These are phyloP conservation scores for Malassezia psittaci DNA, from an alignment of 1,284 basidiomycete genomes.

Conservation along the genomic window DNA sequence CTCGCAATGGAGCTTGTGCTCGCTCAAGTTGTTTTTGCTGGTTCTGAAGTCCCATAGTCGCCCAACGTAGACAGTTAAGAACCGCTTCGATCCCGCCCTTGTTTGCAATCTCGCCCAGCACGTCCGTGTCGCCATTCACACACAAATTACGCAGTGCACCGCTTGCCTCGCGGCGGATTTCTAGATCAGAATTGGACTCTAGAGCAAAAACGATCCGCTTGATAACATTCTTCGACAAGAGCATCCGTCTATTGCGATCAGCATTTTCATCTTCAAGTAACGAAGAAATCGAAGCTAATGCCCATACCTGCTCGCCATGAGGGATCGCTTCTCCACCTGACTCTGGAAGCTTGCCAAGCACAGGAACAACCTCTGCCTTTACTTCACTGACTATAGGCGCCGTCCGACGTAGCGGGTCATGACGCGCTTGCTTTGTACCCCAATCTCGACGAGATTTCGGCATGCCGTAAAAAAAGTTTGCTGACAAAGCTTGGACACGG, in stretches of 20 bases:
- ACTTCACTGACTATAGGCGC: neutral
- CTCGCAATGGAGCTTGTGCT: conserved; percentile 12
- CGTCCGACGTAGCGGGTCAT: conserved; percentile 9
- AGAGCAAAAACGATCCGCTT: conserved; percentile 33
- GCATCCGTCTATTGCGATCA: conserved; percentile 17
- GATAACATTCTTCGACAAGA: conserved; percentile 28
- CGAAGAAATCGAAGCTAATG: conserved; percentile 35
- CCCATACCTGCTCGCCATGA: conserved; percentile 38
- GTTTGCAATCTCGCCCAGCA: conserved; percentile 27
- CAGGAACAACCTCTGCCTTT: conserved; percentile 26
- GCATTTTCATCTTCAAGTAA: conserved; percentile 31
- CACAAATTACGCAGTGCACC: conserved; percentile 44
- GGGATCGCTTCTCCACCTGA: conserved; percentile 12
- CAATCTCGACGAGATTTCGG: conserved; percentile 13
- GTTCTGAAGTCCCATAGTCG: conserved; percentile 23
- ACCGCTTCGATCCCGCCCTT: conserved; percentile 25
- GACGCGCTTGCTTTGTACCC: conserved; percentile 5
- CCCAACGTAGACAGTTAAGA: conserved; percentile 30
- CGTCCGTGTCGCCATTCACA: conserved; percentile 31
- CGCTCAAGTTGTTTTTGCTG: conserved; percentile 11
- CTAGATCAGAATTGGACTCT: conserved; percentile 25
- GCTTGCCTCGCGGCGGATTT: conserved; percentile 38
- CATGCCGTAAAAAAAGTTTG: conserved; percentile 7
- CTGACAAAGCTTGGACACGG: conserved; percentile 14
- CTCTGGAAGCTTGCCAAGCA: conserved; percentile 28